Conservation (phyloP, 345 rosid species). For the Excoecaria agallocha region DNA sequence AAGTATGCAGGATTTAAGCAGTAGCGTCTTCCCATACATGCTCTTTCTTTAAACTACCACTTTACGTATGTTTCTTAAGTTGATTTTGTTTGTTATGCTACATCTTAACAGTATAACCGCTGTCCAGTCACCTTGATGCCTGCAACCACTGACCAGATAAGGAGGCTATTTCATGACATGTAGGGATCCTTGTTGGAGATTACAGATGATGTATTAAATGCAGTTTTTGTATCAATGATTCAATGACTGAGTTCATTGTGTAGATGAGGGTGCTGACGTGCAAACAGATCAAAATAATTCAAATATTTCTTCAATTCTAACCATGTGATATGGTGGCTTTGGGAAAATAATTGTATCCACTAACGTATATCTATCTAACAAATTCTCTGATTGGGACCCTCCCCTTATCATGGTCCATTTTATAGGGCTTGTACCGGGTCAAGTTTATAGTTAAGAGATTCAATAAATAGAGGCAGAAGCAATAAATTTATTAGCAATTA, state of each 20-base stretch:
- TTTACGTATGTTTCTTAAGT: not conserved
- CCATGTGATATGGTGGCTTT: not conserved
- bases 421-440: not conserved
- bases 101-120: conserved; percentile 66
- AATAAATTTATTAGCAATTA: not conserved
- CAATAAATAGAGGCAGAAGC: not conserved
- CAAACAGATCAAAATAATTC: not conserved
- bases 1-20: not conserved
- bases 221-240: not conserved
- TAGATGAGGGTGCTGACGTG: not conserved
- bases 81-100: conserved; percentile 7
- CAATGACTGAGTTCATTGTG: not conserved
- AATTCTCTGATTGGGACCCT: not conserved
- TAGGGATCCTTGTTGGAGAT: conserved; percentile 25
- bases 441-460: not conserved
- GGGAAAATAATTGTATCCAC: not conserved
- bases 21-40: not conserved
- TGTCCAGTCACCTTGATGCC: conserved; percentile 91
- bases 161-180: conserved; percentile 89
- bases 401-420: not conserved
- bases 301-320: not conserved
- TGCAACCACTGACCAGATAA: conserved; percentile 69
- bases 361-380: not conserved
- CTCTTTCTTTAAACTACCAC: not conserved
- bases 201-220: not conserved